A percentile compares a stretch with the other conserved stretches of the same genome.
phyloP scores from a whole-genome alignment of 768 basidiomycete genomes.

The Kwoniella sp. region DNA sequence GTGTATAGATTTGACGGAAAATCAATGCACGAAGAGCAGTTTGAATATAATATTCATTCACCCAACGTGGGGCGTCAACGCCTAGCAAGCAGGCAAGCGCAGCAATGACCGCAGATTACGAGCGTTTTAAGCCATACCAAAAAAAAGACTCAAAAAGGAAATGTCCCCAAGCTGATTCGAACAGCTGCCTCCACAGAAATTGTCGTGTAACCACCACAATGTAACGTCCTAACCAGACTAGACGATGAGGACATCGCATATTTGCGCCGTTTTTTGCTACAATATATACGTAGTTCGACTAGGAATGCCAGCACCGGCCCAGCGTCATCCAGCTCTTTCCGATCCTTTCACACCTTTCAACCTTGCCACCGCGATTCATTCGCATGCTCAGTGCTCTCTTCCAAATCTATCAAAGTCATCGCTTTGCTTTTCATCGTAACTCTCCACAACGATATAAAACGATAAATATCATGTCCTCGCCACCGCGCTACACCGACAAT shows the following conservation, averaged over 20 bases:
- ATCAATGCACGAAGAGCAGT: too few species aligned
- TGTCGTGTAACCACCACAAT: slow-evolving; percentile 22
- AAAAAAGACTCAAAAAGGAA: slow-evolving; percentile 4
- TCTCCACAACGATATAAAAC: neutral
- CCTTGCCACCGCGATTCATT: neutral
- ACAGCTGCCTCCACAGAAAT: slow-evolving; percentile 28
- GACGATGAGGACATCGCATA: slow-evolving; percentile 16
- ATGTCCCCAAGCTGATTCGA: slow-evolving; percentile 30
- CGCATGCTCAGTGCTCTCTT: neutral
- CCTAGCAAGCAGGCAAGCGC: neutral
- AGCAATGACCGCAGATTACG: neutral
- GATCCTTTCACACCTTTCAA: slow-evolving; percentile 2
- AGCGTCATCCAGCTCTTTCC: neutral
- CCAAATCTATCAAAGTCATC: neutral
- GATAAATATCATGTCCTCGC: slow-evolving; percentile 33
- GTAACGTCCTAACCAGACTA: slow-evolving; percentile 32
- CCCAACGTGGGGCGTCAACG: neutral
- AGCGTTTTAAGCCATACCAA: neutral
- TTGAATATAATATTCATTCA: too few species aligned
- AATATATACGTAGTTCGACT: neutral
- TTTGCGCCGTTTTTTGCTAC: neutral
- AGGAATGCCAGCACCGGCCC: neutral
- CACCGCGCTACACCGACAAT: slow-evolving; percentile 48
- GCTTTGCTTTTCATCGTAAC: neutral
- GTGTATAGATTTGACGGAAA: neutral